Conservation (phyloP, 1,139 yeast genomes). For the Lodderomyces theae region DNA sequence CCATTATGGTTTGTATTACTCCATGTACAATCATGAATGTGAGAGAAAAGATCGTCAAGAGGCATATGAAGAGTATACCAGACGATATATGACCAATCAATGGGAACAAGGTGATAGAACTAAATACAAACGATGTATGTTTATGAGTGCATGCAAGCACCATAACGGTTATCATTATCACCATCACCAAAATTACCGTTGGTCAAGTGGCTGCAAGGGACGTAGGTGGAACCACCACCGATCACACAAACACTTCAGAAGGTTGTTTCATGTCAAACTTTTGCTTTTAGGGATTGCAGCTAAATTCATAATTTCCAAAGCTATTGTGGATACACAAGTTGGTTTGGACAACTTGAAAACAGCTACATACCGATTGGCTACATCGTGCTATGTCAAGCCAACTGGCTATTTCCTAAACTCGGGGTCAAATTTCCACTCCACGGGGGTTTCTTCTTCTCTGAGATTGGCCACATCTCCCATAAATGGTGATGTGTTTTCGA, state of each 20-base stretch:
- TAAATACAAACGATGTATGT: slow-evolving; percentile 6
- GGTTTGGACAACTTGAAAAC: slow-evolving; percentile 12
- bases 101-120: slow-evolving; percentile 12
- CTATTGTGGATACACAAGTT: slow-evolving; percentile 11
- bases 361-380: slow-evolving; percentile 8
- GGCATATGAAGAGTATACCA: slow-evolving; percentile 11
- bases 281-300: slow-evolving; percentile 13
- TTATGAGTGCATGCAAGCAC: slow-evolving; percentile 1
- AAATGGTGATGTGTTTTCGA: slow-evolving; percentile 6
- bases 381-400: slow-evolving; percentile 11
- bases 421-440: not conserved
- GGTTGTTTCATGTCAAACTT: slow-evolving; percentile 10
- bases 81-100: slow-evolving; percentile 13
- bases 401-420: slow-evolving; percentile 1
- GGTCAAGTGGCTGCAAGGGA: not conserved
- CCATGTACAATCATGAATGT: slow-evolving; percentile 40
- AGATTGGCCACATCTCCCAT: not conserved
- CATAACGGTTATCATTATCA: no score
- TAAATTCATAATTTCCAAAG: slow-evolving; percentile 14
- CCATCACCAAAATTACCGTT: slow-evolving; percentile 1
- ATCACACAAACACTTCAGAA: slow-evolving; percentile 4
- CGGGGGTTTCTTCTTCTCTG: not conserved
- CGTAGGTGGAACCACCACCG: slow-evolving; percentile 4
- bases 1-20: slow-evolving; percentile 45
- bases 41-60: slow-evolving; percentile 14